phyloP scores from a whole-genome alignment of 257 asterid genomes.

The Nyctanthes arbortristis region DNA sequence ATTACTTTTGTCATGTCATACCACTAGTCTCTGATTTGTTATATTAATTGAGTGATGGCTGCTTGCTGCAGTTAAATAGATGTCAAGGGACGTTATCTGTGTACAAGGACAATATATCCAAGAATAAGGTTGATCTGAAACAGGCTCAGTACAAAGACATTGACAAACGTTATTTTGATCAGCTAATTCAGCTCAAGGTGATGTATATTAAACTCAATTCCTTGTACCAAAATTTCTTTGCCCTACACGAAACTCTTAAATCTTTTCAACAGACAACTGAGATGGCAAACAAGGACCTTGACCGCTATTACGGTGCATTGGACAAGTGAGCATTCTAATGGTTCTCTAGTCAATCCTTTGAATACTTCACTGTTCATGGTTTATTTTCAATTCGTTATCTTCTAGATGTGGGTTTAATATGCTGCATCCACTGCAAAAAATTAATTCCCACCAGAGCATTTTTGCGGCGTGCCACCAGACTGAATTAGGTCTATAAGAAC shows the following conservation, averaged over 20 bases:
- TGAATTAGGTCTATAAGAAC: too few species aligned
- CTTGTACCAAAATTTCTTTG: background rate
- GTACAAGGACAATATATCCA: slow-evolving; percentile 77
- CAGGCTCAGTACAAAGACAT: slow-evolving; percentile 94
- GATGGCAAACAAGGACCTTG: slow-evolving; percentile 99
- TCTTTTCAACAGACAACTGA: slow-evolving; percentile 77
- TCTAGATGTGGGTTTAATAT: too few species aligned
- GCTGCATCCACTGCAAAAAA: too few species aligned
- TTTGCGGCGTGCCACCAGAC: too few species aligned
- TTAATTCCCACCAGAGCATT: too few species aligned
- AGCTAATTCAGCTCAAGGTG: slow-evolving; percentile 94
- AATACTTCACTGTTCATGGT: background rate
- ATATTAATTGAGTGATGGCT: slow-evolving; percentile 24
- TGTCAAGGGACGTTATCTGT: slow-evolving; percentile 77
- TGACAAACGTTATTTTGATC: slow-evolving; percentile 95
- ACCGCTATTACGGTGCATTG: slow-evolving; percentile 90
- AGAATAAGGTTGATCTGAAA: slow-evolving; percentile 75
- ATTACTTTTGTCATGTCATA: slow-evolving; percentile 10
- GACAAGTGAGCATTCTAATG: slow-evolving; percentile 72
- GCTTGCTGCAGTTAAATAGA: slow-evolving; percentile 70
- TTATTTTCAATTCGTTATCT: too few species aligned
- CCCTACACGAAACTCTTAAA: background rate
- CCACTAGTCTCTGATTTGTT: background rate
- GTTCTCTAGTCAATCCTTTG: slow-evolving; percentile 7
- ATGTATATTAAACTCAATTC: slow-evolving; percentile 2